Base-by-base conservation (phyloP, 352 stramenopile genomes). In the Globisporangium paroecandrum region DNA sequence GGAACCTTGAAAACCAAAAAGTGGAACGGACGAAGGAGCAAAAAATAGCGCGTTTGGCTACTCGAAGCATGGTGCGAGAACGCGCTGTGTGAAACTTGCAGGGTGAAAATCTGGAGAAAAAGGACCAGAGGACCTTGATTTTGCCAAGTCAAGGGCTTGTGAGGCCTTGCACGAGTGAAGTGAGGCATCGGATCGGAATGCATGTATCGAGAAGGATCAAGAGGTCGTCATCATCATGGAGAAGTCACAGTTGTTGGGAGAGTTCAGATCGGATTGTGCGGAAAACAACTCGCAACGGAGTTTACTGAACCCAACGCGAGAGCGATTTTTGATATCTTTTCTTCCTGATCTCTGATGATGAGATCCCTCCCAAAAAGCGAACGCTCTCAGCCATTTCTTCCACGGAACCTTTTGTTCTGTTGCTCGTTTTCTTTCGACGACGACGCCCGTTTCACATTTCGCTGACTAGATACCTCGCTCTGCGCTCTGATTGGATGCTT, bases 261-360 rank as follows among this genome's bases (percentile, higher is more conserved):
- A 49, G 18, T 20, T 49, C 41, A 10, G 41, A 7, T 15, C 38
- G 38, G 12, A 46, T 46, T n/a, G 4, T 15, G 5, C 22, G 43
- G 18, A 24, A 51, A 51, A 51, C 6, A 22, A 49, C 1, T n/a
- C 7, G 43, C 5, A 22, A 12, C 43, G 43, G 1, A 20, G 13
- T n/a, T 22, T 49, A 18, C 43, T 49, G 43, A 49, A 49, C 43
- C 18, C 43, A 49, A n/a, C 41, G 4, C 15, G 4, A 49, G 43
- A 32, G 29, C 43, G 43, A 49, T 49, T n/a, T 51, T 51, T 49
- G 43, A 22, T 22, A 49, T 49, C 43, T 47, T 60, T 60, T 27
- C 36, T 4, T 43, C 3, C 51, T 60, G 54, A 32, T 32, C 4
- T 32, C 29, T 32, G 29, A 32, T 32, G 29, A 25, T 12, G 24